Evolutionary conservation across 176 grass and related monocot species (phyloP).

Genomic region (Carex kokanica): DNA sequence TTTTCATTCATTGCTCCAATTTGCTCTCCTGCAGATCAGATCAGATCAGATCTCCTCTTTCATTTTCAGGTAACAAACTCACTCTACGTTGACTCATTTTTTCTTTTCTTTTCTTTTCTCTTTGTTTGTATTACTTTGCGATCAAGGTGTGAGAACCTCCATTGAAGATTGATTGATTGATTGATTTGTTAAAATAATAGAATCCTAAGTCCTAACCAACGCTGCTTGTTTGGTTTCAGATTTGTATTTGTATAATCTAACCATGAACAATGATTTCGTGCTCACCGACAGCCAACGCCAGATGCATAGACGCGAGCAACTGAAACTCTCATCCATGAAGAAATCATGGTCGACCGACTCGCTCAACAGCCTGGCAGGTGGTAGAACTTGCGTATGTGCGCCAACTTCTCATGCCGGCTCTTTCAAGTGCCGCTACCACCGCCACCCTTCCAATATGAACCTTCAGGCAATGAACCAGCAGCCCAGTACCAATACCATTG

Average conservation of each 20-base stretch:
- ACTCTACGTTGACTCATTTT: too few relatives aligned
- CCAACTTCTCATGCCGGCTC: conserved; percentile 79
- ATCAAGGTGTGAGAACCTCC: not conserved
- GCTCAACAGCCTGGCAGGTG: conserved; percentile 34
- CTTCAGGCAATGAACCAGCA: not conserved
- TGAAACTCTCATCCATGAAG: conserved; percentile 38
- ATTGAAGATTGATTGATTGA: not conserved
- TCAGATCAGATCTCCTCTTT: not conserved
- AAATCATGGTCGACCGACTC: conserved; percentile 82
- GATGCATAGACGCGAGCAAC: conserved; percentile 39
- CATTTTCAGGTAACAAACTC: not conserved
- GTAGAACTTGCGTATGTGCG: conserved; percentile 58
- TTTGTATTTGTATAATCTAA: not conserved
- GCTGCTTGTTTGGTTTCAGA: not conserved
- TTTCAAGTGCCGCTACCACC: conserved; percentile 84
- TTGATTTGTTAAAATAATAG: not conserved
- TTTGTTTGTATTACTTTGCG: too few relatives aligned
- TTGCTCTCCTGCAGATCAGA: not conserved
- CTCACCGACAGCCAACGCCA: conserved; percentile 59
- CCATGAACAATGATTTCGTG: conserved; percentile 59
- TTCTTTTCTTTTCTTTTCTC: too few relatives aligned
- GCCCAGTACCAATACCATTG: not conserved
- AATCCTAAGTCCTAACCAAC: not conserved
- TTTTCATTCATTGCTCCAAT: not conserved
- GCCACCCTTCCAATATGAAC: conserved; percentile 30